Percentiles rank a stretch among this genome's conserved stretches.
Evolutionary conservation across 1,284 basidiomycete species (phyloP).

Genomic region (Mycena sp.): DNA sequence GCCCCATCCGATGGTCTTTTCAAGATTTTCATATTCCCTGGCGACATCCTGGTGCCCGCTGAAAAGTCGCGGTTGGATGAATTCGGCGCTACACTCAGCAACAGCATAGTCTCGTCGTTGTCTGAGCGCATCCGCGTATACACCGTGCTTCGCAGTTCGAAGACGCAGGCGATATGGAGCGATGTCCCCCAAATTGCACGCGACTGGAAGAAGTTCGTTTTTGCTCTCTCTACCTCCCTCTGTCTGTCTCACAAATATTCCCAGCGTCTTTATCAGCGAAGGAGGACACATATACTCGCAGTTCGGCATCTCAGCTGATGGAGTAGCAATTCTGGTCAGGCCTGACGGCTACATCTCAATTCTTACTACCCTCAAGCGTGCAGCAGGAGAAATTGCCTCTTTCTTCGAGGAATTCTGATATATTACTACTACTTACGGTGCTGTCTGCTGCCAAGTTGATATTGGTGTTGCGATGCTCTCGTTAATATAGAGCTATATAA

Average conservation of each 20-base stretch:
- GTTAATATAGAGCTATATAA: too few relatives aligned
- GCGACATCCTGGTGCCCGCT: constrained; percentile 23
- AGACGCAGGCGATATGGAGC: background rate
- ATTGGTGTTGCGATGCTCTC: too few relatives aligned
- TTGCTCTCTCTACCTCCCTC: background rate
- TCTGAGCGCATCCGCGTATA: background rate
- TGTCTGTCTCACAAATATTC: background rate
- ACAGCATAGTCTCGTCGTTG: background rate
- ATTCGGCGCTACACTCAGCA: background rate
- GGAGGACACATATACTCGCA: background rate
- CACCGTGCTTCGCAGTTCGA: background rate
- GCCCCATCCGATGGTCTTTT: constrained; percentile 35
- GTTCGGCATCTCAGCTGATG: background rate
- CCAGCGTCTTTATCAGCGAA: background rate
- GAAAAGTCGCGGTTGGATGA: background rate
- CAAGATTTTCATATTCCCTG: constrained; percentile 37
- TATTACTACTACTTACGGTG: too few relatives aligned
- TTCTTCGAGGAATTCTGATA: background rate
- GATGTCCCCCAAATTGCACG: background rate
- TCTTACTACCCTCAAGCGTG: background rate
- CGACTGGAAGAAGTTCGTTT: background rate
- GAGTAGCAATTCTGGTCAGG: background rate
- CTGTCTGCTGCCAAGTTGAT: too few relatives aligned
- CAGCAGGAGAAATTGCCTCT: background rate
- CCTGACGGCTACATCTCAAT: background rate